Percentiles rank a stretch among this genome's conserved stretches.
Conservation (phyloP, 2,329 filamentous ascomycete genomes). For the Hymenoscyphus infarciens region DNA sequence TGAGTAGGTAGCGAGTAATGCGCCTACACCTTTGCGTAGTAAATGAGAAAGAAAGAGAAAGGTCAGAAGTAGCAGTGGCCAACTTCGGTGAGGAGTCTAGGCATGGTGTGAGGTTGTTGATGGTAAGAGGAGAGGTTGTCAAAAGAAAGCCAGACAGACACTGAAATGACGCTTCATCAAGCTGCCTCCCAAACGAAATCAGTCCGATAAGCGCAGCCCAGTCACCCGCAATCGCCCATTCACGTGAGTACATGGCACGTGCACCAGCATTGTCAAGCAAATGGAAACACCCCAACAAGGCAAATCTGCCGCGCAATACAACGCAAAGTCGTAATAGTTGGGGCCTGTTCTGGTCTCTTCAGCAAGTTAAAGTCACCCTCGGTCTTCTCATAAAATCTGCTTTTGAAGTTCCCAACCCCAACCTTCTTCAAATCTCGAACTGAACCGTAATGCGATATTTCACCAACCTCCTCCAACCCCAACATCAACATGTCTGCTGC, state of each 20-base stretch:
- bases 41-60: neutral
- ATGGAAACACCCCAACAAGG: neutral
- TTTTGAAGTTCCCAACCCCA: neutral
- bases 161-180: slow-evolving; percentile 4
- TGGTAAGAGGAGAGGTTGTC: neutral
- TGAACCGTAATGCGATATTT: slow-evolving; percentile 13
- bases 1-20: too few species aligned
- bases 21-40: neutral
- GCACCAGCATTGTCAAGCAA: neutral
- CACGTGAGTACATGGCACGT: slow-evolving; percentile 1
- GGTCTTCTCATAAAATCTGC: neutral
- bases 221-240: neutral
- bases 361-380: slow-evolving; percentile 1
- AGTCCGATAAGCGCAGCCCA: neutral
- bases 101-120: neutral
- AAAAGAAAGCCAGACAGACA: neutral
- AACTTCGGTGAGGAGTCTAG: neutral
- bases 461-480: slow-evolving; percentile 5
- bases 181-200: neutral
- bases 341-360: neutral
- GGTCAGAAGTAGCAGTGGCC: neutral
- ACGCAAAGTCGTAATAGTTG: slow-evolving; percentile 7
- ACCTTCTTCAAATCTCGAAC: neutral
- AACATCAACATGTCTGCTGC: slow-evolving; percentile 19
- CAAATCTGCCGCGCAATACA: slow-evolving; percentile 3